phyloP scores from a whole-genome alignment of 2,329 filamentous ascomycete genomes.

The Aspergillus arachidicola region DNA sequence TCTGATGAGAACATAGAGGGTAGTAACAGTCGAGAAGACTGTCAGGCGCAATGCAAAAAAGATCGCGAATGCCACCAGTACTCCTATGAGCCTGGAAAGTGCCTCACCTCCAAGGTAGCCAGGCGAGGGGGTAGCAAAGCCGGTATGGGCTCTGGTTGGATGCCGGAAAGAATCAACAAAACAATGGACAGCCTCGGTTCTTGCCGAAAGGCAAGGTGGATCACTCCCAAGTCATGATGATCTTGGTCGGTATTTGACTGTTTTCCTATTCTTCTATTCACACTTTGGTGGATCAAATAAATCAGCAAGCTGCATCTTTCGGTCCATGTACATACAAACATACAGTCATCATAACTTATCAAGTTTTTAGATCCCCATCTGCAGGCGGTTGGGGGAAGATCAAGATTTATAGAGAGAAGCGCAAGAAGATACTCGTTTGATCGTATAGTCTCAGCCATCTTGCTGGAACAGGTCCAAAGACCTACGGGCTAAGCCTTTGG shows the following conservation, averaged over 20 bases:
- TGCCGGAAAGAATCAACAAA: not conserved
- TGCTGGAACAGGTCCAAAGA: no score
- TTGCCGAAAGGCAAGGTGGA: not conserved
- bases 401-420: not conserved
- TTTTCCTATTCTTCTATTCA: no score
- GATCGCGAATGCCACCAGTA: not conserved
- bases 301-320: not conserved
- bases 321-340: not conserved
- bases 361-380: not conserved
- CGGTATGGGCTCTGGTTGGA: not conserved
- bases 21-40: not conserved
- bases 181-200: not conserved
- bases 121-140: not conserved
- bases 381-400: not conserved
- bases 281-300: no score
- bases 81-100: not conserved
- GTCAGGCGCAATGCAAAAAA: not conserved
- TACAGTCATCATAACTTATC: not conserved
- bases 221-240: not conserved
- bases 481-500: no score
- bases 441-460: no score
- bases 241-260: no score
- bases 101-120: not conserved
- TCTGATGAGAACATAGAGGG: not conserved
- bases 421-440: no score